These are phyloP conservation scores for Ceratobasidium sp. DNA, from an alignment of 1,284 basidiomycete species.

Conservation along the genomic window DNA sequence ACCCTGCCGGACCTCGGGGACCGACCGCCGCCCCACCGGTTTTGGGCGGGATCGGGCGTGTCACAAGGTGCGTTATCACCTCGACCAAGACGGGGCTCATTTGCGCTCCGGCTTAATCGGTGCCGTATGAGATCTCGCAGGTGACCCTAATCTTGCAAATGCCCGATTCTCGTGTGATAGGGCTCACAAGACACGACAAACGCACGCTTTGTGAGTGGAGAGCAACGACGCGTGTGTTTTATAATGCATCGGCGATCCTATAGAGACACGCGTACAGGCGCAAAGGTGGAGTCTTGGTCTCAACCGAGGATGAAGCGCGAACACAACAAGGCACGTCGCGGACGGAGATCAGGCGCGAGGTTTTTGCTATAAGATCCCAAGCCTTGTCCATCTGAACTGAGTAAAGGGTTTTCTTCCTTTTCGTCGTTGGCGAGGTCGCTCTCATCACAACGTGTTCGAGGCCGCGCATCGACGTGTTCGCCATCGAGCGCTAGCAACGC, in stretches of 20 bases:
- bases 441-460: background rate
- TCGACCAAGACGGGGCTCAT: conserved; percentile 42
- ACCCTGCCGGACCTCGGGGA: conserved; percentile 41
- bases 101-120: conserved; percentile 12
- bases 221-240: background rate
- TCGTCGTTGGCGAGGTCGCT: conserved; percentile 2
- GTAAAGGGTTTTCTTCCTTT: conserved; percentile 15
- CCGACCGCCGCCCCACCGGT: conserved; percentile 23
- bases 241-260: background rate
- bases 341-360: conserved; percentile 29
- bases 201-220: background rate
- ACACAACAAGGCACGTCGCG: conserved; percentile 35
- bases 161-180: conserved; percentile 34
- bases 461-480: conserved; percentile 20
- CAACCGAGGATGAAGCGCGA: conserved; percentile 38
- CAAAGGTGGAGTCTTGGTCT: background rate
- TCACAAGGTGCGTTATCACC: conserved; percentile 42
- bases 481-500: conserved; percentile 12
- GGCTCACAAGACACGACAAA: conserved; percentile 3
- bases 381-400: background rate
- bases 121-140: conserved; percentile 22
- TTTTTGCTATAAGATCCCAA: conserved; percentile 30
- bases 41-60: conserved; percentile 10
- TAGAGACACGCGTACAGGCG: background rate
- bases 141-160: conserved; percentile 38